phyloP scores from a whole-genome alignment of 2,329 filamentous ascomycete species.

The Ophidiomyces ophidiicola region DNA sequence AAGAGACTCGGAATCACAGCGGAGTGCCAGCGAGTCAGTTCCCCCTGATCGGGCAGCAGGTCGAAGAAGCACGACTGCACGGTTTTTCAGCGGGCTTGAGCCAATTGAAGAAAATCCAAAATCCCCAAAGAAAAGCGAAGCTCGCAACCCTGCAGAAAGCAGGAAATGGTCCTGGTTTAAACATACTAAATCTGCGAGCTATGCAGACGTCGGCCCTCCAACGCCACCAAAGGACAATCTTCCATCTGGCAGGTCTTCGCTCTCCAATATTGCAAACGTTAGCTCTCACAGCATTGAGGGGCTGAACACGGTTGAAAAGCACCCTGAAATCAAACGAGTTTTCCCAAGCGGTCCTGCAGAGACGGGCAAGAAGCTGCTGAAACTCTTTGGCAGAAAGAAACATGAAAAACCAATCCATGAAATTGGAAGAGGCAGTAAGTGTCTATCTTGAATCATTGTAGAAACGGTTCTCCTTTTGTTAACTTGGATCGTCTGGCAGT shows the following conservation, averaged over 20 bases:
- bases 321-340: not conserved
- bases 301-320: not conserved
- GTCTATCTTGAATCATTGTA: too few relatives aligned
- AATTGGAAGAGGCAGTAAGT: constrained; percentile 31
- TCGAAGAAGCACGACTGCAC: constrained; percentile 12
- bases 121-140: constrained; percentile 22
- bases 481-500: not conserved
- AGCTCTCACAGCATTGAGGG: constrained; percentile 3
- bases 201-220: constrained; percentile 18
- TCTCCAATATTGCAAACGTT: constrained; percentile 15
- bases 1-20: not conserved
- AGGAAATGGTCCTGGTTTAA: constrained; percentile 40
- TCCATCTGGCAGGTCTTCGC: constrained; percentile 18
- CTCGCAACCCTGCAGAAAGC: constrained; percentile 19
- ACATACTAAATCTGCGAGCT: constrained; percentile 22
- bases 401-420: constrained; percentile 25
- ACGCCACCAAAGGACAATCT: constrained; percentile 19
- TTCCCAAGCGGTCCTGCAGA: constrained; percentile 8
- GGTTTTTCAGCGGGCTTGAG: constrained; percentile 26
- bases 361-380: constrained; percentile 34
- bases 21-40: constrained; percentile 1
- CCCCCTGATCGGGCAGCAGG: constrained; percentile 1
- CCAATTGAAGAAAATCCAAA: constrained; percentile 33
- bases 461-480: too few relatives aligned
- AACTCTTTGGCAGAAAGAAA: constrained; percentile 42